Evolutionary conservation across 2,329 filamentous ascomycete species (phyloP).

Genomic region (Cladophialophora carrionii): DNA sequence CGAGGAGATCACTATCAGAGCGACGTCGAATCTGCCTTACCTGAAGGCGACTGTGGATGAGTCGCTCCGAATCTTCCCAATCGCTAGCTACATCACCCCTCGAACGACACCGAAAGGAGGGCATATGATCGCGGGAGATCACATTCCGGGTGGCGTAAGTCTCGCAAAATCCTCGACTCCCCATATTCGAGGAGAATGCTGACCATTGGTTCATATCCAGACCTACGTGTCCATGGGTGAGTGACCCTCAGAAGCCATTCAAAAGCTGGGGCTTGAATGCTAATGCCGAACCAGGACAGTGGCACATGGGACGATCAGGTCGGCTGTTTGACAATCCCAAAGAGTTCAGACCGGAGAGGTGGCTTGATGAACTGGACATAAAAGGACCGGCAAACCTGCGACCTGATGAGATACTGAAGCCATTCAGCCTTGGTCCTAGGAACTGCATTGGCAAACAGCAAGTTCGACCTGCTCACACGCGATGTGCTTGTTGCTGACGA

Average conservation of each 20-base stretch:
- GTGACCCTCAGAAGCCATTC: not conserved
- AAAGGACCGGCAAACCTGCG: conserved; percentile 15
- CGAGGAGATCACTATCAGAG: conserved; percentile 44
- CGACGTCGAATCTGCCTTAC: conserved; percentile 26
- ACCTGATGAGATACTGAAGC: conserved; percentile 20
- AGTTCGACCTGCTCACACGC: not conserved
- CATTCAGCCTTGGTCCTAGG: conserved; percentile 25
- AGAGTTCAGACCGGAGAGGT: conserved; percentile 27
- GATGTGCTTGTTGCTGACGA: not conserved
- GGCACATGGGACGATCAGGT: conserved; percentile 30
- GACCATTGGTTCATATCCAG: not conserved
- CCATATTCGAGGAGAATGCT: not conserved
- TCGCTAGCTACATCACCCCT: conserved; percentile 24
- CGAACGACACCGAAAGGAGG: conserved; percentile 46
- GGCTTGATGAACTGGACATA: conserved; percentile 15
- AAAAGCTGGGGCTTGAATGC: not conserved
- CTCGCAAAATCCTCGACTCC: not conserved
- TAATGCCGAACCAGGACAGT: conserved; percentile 8
- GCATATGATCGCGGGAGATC: conserved; percentile 40
- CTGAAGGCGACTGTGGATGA: conserved; percentile 30
- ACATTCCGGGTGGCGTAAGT: conserved; percentile 40
- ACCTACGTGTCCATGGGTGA: conserved; percentile 29
- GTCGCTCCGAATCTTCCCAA: conserved; percentile 26
- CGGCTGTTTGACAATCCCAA: conserved; percentile 19
- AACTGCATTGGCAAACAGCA: conserved; percentile 28